Evolutionary conservation across 305 asterid species (phyloP).

Genomic region (Fraxinus velutina): DNA sequence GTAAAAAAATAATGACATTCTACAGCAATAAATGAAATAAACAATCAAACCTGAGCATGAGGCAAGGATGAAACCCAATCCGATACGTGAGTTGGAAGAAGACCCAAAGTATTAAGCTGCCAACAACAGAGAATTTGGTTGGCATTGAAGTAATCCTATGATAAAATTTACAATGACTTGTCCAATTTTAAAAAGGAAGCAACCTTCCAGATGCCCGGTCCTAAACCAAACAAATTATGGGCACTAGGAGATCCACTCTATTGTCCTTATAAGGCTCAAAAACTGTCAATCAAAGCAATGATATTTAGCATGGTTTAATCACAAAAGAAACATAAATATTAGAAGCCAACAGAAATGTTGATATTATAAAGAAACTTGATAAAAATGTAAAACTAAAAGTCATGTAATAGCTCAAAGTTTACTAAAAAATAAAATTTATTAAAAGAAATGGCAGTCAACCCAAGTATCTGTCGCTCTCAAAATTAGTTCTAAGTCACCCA

Average conservation of each 20-base stretch:
- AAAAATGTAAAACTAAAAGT: background rate
- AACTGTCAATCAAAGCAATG: constrained; percentile 40
- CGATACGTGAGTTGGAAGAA: constrained; percentile 90
- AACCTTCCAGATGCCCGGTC: constrained; percentile 92
- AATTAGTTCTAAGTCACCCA: too few species aligned
- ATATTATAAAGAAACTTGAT: background rate
- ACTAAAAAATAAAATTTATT: background rate
- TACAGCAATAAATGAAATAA: background rate
- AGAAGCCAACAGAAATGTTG: background rate
- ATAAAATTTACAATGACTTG: constrained; percentile 4
- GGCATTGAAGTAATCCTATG: background rate
- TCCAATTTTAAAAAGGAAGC: constrained; percentile 18
- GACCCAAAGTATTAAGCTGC: constrained; percentile 92
- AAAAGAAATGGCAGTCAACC: background rate
- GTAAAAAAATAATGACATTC: background rate
- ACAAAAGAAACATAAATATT: background rate
- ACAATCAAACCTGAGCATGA: constrained; percentile 75
- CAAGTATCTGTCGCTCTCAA: background rate
- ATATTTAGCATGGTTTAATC: constrained; percentile 10
- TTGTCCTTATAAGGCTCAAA: constrained; percentile 93
- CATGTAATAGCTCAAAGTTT: background rate
- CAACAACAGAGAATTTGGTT: constrained; percentile 3
- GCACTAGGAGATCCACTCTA: constrained; percentile 71
- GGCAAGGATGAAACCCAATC: constrained; percentile 98
- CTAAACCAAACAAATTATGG: constrained; percentile 79